Evolutionary conservation across 768 basidiomycete species (phyloP), one percentile per base, ranked within the genome.

Genomic region (Austroboletus eburneus): DNA sequence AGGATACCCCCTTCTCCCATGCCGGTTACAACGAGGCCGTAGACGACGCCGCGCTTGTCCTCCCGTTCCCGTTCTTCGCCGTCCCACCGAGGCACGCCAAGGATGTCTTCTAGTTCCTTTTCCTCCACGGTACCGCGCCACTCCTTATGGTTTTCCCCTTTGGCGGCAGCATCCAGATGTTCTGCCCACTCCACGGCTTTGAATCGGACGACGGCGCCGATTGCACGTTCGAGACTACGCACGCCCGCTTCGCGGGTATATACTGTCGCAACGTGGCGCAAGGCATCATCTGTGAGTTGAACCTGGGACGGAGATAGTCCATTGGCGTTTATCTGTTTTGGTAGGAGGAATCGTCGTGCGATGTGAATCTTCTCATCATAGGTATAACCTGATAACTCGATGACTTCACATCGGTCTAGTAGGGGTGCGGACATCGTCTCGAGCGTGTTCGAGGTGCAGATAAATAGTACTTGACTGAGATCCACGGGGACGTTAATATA

Each of bases 201-300:
- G 54, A 77, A 85, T 25, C 93, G 71, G n/a, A 87, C 87, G n/a
- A 97, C 83, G 20, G 83, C 77, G 3, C 90, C 91, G 34, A 97
- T 81, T 2, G 88, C 81, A 12, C 93, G 79, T 58, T 96, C 93
- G 14, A 95, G 76, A 37, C 81, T 83, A 29, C 94, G 80, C n/a
- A 97, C 93, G 27, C 94, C 94, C 0, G 92, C 91, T 65, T 97
- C 93, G 6, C 89, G 75, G 2, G 93, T 94, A 57, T 91, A 94
- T 18, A 81, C 74, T 1, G 83, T 87, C 17, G 85, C 82, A 40
- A 95, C 76, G 42, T 80, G 76, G 45, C 84, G 66, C 24, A 95
- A 64, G 0, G 85, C 83, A 9, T 81, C 79, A 42, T 91, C 83
- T 0, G 80, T 80, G 35, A 96, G 68, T 18, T 69, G 64, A 22